Base-by-base conservation (phyloP, 345 rosid species). In the Eucalyptus globulus region DNA sequence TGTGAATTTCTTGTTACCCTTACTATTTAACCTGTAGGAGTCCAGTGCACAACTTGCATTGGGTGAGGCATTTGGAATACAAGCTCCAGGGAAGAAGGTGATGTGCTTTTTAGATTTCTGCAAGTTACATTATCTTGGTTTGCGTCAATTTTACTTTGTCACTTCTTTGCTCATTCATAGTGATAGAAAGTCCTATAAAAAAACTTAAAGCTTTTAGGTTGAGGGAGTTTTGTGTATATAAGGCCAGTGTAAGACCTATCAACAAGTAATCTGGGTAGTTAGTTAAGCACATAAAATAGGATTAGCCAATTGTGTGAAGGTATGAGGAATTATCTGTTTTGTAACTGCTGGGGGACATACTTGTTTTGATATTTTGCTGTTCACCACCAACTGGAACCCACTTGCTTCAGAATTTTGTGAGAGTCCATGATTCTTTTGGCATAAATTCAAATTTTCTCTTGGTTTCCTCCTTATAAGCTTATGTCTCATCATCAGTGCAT, bases 11-110 rank as follows among this genome's bases (percentile, higher is more conserved):
- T 85, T 58, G 47, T 40, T 58, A 31, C 40, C 40, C 45, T 65
- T 87, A 85, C 54, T 37, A 51, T 76, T 60, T 45, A 81, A 27
- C 44, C 34, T 89, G 83, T 51, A 97, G 99, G 99, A 98, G 94
- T 97, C 98, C 65, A 97, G 99, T 67, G 93, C 90, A 89, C 95
- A 91, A 90, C 99, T 98, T 91, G 99, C 99, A 26, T 92, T 98
- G 97, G 99, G 99, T 31, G 99, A 95, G 92, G 97, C 96, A 56
- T 98, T 98, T 93, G 99, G 99, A 93, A 92, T 97, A 91, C 94
- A 93, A 92, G 98, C 96, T 91, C 99, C 99, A 11, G 94, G 91
- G 93, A 95, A 95, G 90, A 97, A 98, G 98, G 99, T 97, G 80
- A 87, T 37, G 21, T 88, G 80, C 81, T 50, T 49, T 40, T 56